Evolutionary conservation across 208 protist genomes (phyloP).

Genomic region (Endotrypanum monterogeii): DNA sequence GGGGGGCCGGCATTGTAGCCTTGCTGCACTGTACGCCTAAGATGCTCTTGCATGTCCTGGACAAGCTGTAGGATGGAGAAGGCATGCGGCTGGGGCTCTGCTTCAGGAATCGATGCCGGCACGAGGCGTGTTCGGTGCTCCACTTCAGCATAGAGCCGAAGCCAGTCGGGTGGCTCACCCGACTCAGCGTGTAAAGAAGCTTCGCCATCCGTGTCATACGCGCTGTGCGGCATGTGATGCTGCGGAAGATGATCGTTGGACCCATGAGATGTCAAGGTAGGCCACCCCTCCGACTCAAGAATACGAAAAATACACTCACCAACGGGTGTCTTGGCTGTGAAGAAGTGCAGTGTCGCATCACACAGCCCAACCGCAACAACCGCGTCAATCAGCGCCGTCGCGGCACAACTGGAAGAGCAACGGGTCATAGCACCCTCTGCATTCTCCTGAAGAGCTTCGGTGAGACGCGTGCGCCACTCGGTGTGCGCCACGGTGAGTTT

Average conservation of each 20-base stretch:
- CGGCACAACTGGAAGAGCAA: background rate
- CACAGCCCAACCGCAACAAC: constrained; percentile 75
- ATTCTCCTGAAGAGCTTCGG: background rate
- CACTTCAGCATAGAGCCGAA: constrained; percentile 5
- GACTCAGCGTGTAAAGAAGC: background rate
- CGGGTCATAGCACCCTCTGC: background rate
- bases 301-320: constrained; percentile 56
- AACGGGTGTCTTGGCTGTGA: constrained; percentile 59
- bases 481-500: constrained; percentile 72
- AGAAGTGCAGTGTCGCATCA: constrained; percentile 76
- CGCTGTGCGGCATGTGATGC: no score
- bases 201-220: background rate
- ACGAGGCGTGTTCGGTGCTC: constrained; percentile 15
- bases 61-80: constrained; percentile 44
- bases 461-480: constrained; percentile 37
- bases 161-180: background rate
- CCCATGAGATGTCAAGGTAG: constrained; percentile 9
- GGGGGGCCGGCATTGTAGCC: background rate
- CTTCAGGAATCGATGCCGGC: background rate
- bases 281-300: constrained; percentile 33
- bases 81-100: background rate
- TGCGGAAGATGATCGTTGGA: background rate
- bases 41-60: constrained; percentile 27
- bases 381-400: constrained; percentile 76
- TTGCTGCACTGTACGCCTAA: constrained; percentile 14